These are phyloP conservation scores for Starmera amethionina DNA, from an alignment of 805 yeast species.

Conservation along the genomic window DNA sequence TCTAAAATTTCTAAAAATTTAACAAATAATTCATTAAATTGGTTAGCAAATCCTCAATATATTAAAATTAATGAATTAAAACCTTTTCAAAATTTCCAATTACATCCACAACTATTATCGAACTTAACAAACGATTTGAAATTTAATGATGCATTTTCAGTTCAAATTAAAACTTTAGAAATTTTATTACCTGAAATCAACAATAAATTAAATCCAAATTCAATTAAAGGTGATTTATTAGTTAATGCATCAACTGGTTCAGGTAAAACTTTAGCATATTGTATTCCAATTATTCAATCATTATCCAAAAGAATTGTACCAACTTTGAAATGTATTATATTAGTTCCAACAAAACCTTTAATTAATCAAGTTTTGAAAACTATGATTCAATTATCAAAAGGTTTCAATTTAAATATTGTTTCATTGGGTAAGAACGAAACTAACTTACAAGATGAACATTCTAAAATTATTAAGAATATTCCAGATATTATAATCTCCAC, in stretches of 20 bases:
- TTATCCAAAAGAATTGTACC: slow-evolving; percentile 59
- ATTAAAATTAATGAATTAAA: slow-evolving; percentile 35
- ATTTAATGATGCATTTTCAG: slow-evolving; percentile 58
- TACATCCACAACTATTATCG: slow-evolving; percentile 31
- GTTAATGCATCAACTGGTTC: slow-evolving; percentile 95
- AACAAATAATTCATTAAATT: slow-evolving; percentile 35
- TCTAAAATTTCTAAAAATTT: slow-evolving; percentile 24
- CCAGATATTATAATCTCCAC: slow-evolving; percentile 68
- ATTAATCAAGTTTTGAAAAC: slow-evolving; percentile 72
- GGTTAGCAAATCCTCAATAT: slow-evolving; percentile 61
- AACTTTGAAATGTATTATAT: slow-evolving; percentile 58
- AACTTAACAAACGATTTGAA: slow-evolving; percentile 36
- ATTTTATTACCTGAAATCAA: slow-evolving; percentile 34
- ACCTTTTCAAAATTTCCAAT: slow-evolving; percentile 38
- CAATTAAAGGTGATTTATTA: slow-evolving; percentile 55
- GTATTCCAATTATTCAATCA: slow-evolving; percentile 71
- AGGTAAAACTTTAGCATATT: slow-evolving; percentile 88
- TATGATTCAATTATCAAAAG: slow-evolving; percentile 47
- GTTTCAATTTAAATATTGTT: slow-evolving; percentile 55
- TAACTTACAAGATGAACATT: slow-evolving; percentile 53
- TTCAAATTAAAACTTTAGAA: slow-evolving; percentile 63
- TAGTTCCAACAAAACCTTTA: slow-evolving; percentile 88
- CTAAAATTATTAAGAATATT: slow-evolving; percentile 30
- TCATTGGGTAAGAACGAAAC: slow-evolving; percentile 44
- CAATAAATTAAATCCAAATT: slow-evolving; percentile 14